Conservation (phyloP, 2,329 filamentous ascomycete species). For the Bimuria novae-zelandiae region DNA sequence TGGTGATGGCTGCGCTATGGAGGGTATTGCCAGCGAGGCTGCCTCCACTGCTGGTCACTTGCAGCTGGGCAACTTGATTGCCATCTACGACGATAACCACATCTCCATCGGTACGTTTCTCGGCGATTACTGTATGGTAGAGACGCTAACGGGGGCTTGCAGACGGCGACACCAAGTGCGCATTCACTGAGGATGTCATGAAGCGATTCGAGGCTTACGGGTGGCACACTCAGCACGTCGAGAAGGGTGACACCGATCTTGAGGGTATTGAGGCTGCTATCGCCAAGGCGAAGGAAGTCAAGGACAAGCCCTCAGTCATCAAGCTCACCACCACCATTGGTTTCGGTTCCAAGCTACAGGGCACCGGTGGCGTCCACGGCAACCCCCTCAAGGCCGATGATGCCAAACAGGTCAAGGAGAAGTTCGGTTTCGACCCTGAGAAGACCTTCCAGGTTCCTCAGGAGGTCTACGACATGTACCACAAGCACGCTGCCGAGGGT, state of each 20-base stretch:
- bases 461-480: constrained; percentile 89
- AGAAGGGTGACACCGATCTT: constrained; percentile 87
- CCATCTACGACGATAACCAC: constrained; percentile 98
- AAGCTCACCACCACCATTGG: constrained; percentile 97
- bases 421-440: constrained; percentile 95
- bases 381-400: constrained; percentile 95
- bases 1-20: constrained; percentile 98
- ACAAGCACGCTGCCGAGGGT: constrained; percentile 82
- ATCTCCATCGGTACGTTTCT: constrained; percentile 72
- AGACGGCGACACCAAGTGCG: constrained; percentile 94
- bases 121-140: not conserved
- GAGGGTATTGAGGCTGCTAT: constrained; percentile 87
- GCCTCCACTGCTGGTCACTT: constrained; percentile 92
- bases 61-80: constrained; percentile 96
- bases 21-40: constrained; percentile 94
- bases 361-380: constrained; percentile 94
- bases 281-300: constrained; percentile 81
- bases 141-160: constrained; percentile 20
- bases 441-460: constrained; percentile 92
- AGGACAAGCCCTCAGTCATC: constrained; percentile 95
- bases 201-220: constrained; percentile 97
- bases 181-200: constrained; percentile 95
- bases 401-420: constrained; percentile 88
- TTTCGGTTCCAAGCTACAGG: constrained; percentile 89
- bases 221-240: constrained; percentile 87